phyloP scores from a whole-genome alignment of 2,329 filamentous ascomycete genomes.

The Amauroascus verrucosus region DNA sequence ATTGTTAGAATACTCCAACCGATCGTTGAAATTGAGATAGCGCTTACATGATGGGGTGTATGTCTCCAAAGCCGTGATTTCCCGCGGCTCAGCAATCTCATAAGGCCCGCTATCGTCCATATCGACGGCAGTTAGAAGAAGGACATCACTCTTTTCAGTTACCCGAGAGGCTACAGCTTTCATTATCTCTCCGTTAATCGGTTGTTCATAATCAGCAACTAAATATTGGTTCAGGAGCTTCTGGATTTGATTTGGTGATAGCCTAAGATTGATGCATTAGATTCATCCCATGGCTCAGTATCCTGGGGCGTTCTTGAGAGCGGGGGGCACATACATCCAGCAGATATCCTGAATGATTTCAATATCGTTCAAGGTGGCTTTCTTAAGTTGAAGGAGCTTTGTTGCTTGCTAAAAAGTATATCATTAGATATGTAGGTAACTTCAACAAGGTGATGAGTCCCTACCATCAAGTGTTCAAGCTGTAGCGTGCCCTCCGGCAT shows the following conservation, averaged over 20 bases:
- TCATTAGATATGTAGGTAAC: constrained; percentile 10
- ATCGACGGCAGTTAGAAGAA: constrained; percentile 86
- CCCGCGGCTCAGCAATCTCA: constrained; percentile 92
- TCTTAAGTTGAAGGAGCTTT: constrained; percentile 95
- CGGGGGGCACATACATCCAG: constrained; percentile 70
- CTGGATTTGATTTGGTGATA: constrained; percentile 97
- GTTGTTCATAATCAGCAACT: constrained; percentile 97
- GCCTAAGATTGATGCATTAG: constrained; percentile 42
- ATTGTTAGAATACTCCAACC: neutral
- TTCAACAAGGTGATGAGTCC: constrained; percentile 21
- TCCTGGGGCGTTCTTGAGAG: no score
- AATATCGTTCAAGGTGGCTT: constrained; percentile 96
- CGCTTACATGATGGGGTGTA: constrained; percentile 91
- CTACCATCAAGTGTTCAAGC: constrained; percentile 92
- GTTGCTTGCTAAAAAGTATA: constrained; percentile 67
- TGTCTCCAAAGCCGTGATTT: constrained; percentile 92
- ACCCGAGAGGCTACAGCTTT: constrained; percentile 95
- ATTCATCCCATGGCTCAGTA: neutral
- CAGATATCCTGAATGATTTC: constrained; percentile 99
- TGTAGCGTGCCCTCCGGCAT: constrained; percentile 98
- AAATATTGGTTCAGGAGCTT: constrained; percentile 98
- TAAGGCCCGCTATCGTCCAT: constrained; percentile 99
- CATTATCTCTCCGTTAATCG: constrained; percentile 99
- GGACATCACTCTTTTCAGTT: constrained; percentile 94
- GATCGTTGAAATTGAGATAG: neutral